Evolutionary conservation across 345 rosid species (phyloP), one percentile per base, ranked within the genome.

Genomic region (Abelmoschus esculentus): DNA sequence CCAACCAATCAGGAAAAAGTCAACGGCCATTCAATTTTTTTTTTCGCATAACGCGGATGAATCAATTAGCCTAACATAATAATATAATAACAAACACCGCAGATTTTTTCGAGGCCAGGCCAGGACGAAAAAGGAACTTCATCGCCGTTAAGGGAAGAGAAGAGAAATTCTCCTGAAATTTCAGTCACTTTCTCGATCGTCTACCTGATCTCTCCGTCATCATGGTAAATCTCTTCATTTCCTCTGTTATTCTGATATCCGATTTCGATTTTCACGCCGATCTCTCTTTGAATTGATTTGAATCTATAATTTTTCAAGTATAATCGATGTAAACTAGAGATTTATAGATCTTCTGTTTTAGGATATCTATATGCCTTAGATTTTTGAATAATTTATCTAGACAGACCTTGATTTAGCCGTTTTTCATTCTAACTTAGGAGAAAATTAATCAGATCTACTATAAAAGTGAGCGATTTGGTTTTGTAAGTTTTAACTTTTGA

Each of bases 191-290:
- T 70, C 57, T 34, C 38, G 52, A 58, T 72, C 75, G 65, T 77
- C 70, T 2, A 12, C 66, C 77, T 22, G 62, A 64, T 79, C 73
- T 63, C 71, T 54, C 76, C 15, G 44, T 42, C 64, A 74, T 56
- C 74, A 82, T 84, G 87, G 85, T 84, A 80, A 63, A 4, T 31
- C 54, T 29, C 4, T 2, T 38, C 5, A 6, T 34, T 9, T 6
- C 46, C 4, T 61, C 5, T 26, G 40, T 46, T 50, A 3, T 7
- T 66, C 66, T 36, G 31, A 18, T 58, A 12, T 10, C 46, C n/a
- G 14, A 38, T 50, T 56, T 31, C 34, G 55, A 1, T 31, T 76
- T 12, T 58, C 34, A 5, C 17, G 31, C 8, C 7, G 54, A 34
- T 77, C 60, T 44, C 58, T 76, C 4, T 2, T n/a, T n/a, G n/a